phyloP scores from a whole-genome alignment of 768 basidiomycete species.

The Lactifluus pinguis region DNA sequence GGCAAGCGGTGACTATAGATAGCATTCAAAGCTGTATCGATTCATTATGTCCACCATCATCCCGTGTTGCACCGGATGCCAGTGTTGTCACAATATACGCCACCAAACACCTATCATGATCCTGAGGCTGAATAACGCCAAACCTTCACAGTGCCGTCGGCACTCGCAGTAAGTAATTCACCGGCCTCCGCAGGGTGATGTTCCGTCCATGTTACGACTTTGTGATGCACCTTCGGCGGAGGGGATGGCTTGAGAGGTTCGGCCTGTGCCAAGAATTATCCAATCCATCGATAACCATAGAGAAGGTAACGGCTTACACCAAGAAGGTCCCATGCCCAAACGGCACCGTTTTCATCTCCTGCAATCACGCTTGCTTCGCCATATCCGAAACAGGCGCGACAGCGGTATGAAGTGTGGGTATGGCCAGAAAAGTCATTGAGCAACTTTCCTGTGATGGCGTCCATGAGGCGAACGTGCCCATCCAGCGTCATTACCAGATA shows the following conservation, averaged over 20 bases:
- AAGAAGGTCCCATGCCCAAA: slow-evolving; percentile 93
- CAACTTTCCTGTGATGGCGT: slow-evolving; percentile 69
- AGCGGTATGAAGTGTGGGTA: slow-evolving; percentile 63
- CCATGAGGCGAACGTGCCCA: slow-evolving; percentile 79
- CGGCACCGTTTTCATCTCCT: slow-evolving; percentile 82
- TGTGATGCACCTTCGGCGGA: slow-evolving; percentile 71
- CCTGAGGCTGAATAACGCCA: slow-evolving; percentile 48
- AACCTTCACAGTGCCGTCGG: slow-evolving; percentile 86
- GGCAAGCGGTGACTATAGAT: slow-evolving; percentile 10
- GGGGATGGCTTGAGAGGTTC: slow-evolving; percentile 61
- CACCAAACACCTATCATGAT: slow-evolving; percentile 2
- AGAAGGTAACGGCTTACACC: slow-evolving; percentile 45
- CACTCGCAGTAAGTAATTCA: slow-evolving; percentile 84
- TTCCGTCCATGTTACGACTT: slow-evolving; percentile 87
- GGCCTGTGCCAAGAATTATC: slow-evolving; percentile 38
- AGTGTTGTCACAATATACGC: not conserved
- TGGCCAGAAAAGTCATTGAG: slow-evolving; percentile 84
- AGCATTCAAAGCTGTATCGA: not conserved
- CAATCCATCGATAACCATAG: not conserved
- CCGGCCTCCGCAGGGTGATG: slow-evolving; percentile 73
- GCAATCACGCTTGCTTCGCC: slow-evolving; percentile 74
- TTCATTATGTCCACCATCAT: not conserved
- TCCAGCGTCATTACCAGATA: slow-evolving; percentile 79
- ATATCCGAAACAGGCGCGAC: slow-evolving; percentile 73
- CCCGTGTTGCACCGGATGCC: not conserved